Evolutionary conservation across 768 basidiomycete genomes (phyloP).

Genomic region (Hypholoma fasciculare): DNA sequence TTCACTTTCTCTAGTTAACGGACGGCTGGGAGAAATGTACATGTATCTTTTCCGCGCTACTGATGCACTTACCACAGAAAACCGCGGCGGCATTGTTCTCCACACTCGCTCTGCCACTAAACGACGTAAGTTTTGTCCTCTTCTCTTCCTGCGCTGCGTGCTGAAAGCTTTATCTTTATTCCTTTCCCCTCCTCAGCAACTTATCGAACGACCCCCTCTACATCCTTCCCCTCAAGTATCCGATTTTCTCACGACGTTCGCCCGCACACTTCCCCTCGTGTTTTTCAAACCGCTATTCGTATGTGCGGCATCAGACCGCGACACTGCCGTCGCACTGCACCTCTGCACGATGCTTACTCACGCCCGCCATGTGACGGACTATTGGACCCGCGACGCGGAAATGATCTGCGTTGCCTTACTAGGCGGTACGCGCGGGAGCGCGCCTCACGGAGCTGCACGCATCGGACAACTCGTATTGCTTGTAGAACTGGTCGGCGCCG

Average conservation of each 20-base stretch:
- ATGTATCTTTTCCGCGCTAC: conserved; percentile 39
- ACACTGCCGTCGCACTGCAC: conserved; percentile 57
- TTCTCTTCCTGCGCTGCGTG: background rate
- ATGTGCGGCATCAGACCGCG: conserved; percentile 66
- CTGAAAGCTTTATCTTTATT: background rate
- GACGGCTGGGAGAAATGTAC: conserved; percentile 44
- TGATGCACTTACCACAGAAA: conserved; percentile 48
- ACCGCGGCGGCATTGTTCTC: conserved; percentile 40
- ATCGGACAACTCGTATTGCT: conserved; percentile 51
- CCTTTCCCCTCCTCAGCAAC: conserved; percentile 36
- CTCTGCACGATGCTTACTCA: conserved; percentile 54
- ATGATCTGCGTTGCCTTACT: conserved; percentile 74
- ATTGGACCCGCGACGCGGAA: conserved; percentile 70
- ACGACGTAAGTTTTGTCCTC: conserved; percentile 41
- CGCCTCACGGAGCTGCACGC: conserved; percentile 44
- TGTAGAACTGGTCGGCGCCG: conserved; percentile 56
- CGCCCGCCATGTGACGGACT: conserved; percentile 55
- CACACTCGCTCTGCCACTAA: conserved; percentile 44
- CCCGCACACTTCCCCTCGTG: conserved; percentile 53
- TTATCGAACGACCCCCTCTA: conserved; percentile 54
- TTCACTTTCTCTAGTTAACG: conserved; percentile 17
- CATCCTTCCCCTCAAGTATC: conserved; percentile 46
- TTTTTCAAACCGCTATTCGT: conserved; percentile 76
- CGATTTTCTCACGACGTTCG: conserved; percentile 50
- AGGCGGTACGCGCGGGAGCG: conserved; percentile 48